phyloP scores from a whole-genome alignment of 2,329 filamentous ascomycete species.

The Verticillium longisporum region DNA sequence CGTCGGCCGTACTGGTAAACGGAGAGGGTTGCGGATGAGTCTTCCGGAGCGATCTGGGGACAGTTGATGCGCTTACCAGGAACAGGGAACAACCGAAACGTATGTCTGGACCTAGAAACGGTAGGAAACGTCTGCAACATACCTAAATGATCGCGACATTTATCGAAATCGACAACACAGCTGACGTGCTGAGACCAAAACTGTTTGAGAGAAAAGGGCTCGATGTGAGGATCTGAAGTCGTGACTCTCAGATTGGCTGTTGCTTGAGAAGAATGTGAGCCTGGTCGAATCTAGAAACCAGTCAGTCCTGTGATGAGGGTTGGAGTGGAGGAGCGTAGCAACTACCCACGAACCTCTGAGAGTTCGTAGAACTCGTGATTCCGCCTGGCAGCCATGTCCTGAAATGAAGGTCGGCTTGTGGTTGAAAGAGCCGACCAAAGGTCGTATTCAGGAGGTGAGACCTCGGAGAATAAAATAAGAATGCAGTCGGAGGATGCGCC shows the following conservation, averaged over 20 bases:
- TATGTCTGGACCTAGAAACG: neutral
- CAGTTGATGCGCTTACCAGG: neutral
- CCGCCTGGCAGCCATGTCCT: neutral
- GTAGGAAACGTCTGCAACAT: slow-evolving; percentile 2
- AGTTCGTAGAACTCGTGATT: neutral
- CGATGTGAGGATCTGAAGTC: neutral
- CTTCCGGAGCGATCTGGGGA: slow-evolving; percentile 1
- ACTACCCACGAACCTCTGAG: neutral
- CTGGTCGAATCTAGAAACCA: neutral
- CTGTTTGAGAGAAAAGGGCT: slow-evolving; percentile 1
- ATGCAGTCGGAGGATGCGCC: neutral
- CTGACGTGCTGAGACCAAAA: slow-evolving; percentile 44
- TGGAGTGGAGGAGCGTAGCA: neutral
- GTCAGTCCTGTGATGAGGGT: neutral
- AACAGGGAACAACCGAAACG: neutral
- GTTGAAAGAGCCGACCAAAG: neutral
- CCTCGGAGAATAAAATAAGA: slow-evolving; percentile 2
- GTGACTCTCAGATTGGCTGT: neutral
- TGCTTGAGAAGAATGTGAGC: neutral
- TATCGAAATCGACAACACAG: slow-evolving; percentile 39
- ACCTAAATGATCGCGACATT: slow-evolving; percentile 51
- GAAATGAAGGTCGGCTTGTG: neutral
- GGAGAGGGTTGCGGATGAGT: neutral
- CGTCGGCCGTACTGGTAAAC: neutral
- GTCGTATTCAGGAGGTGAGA: neutral